These are phyloP conservation scores for Oryza australiensis DNA, from an alignment of 176 grass and related monocot species.

Conservation along the genomic window DNA sequence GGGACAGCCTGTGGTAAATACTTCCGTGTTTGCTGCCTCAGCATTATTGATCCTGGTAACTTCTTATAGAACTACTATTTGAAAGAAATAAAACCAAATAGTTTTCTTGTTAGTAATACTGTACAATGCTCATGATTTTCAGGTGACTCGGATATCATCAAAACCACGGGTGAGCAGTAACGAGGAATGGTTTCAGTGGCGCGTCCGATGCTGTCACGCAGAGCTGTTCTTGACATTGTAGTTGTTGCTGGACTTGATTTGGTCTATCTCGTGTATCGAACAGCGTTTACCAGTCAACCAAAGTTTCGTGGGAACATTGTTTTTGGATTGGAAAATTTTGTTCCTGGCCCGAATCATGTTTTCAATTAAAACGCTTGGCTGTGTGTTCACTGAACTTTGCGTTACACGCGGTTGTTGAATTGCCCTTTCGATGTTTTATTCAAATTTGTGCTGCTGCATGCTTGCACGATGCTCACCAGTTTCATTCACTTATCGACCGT, in stretches of 20 bases:
- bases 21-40: constrained; percentile 73
- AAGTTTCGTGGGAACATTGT: constrained; percentile 12
- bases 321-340: constrained; percentile 28
- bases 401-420: too few species aligned
- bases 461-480: too few species aligned
- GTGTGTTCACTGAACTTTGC: background rate
- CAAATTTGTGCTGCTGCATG: too few species aligned
- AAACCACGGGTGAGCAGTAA: constrained; percentile 63
- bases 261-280: background rate
- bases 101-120: background rate
- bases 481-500: too few species aligned
- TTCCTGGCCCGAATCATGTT: background rate
- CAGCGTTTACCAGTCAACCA: constrained; percentile 32
- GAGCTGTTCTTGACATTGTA: constrained; percentile 19
- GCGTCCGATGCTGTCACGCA: background rate
- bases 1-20: constrained; percentile 83
- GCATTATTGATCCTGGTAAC: constrained; percentile 77
- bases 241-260: constrained; percentile 37
- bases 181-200: background rate
- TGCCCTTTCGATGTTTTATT: too few species aligned
- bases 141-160: constrained; percentile 86
- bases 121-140: constrained; percentile 1
- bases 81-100: background rate
- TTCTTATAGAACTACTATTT: background rate
- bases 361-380: background rate